Evolutionary conservation across 495 filamentous ascomycete genomes (phyloP).

Genomic region (Hyaloscypha finlandica): DNA sequence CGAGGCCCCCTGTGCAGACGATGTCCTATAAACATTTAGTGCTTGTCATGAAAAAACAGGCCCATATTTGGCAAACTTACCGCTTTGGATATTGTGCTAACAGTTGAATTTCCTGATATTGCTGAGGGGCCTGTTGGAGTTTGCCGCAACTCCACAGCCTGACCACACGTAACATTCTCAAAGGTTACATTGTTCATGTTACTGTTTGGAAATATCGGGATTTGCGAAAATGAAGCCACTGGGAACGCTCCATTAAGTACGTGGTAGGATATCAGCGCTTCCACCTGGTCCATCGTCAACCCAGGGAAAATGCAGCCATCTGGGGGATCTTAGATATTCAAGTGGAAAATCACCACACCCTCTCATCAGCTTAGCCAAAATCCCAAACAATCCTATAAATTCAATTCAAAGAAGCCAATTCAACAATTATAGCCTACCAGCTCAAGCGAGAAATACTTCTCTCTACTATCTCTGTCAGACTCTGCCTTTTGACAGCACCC

Average conservation of each 20-base stretch:
- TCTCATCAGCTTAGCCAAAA: too few species aligned
- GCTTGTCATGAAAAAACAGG: not conserved
- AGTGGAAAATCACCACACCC: too few species aligned
- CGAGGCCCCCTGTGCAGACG: slow-evolving; percentile 4
- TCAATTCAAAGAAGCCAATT: too few species aligned
- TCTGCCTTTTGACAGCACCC: not conserved
- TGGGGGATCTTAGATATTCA: too few species aligned
- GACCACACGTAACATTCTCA: slow-evolving; percentile 15
- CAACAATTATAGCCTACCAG: too few species aligned
- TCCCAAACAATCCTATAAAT: too few species aligned
- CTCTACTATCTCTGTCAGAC: slow-evolving; percentile 2
- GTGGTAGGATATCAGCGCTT: slow-evolving; percentile 6
- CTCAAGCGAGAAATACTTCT: not conserved
- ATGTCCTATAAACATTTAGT: slow-evolving; percentile 1
- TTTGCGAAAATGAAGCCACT: slow-evolving; percentile 2
- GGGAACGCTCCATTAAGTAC: slow-evolving; percentile 8
- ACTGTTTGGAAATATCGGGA: slow-evolving; percentile 9
- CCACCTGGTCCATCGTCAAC: not conserved
- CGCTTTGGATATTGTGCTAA: not conserved
- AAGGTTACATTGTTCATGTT: slow-evolving; percentile 7
- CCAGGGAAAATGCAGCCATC: too few species aligned
- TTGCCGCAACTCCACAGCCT: slow-evolving; percentile 7
- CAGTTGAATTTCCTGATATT: slow-evolving; percentile 4
- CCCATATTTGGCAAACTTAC: not conserved
- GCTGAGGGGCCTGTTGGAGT: not conserved